Evolutionary conservation across 192 early-diverging fungal species (phyloP), one percentile per base, ranked within the genome.

Genomic region (Radiomyces spectabilis): DNA sequence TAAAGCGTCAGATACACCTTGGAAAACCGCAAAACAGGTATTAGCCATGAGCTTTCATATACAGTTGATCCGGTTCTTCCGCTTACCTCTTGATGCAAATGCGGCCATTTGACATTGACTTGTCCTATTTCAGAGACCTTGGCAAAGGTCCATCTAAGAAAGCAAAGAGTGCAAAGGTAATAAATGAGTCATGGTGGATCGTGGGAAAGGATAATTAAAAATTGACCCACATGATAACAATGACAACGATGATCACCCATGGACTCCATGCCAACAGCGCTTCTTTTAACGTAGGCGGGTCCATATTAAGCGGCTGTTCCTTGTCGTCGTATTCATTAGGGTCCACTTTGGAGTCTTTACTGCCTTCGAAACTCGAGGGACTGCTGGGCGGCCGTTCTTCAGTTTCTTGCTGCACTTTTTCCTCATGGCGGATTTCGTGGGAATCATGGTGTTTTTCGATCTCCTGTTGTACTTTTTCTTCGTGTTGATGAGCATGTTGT

Each of bases 1-100:
- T 63, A 69, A n/a, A 69, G 44, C 5, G 67, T 69, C 25, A 69
- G 29, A 33, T 51, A 69, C n/a, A 69, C 61, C 27, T 53, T 5
- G 21, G n/a, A 42, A 9, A 5, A 42, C 5, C 5, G 5, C 6
- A 13, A n/a, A 5, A 5, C 41, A 13, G 12, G 8, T 9, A 18
- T 4, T 42, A 19, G 41, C 8, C n/a, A 42, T 21, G n/a, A 42
- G n/a, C 19, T 8, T 13, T 35, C 13, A 35, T 35, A 35, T 35
- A 5, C 13, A 35, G 5, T 35, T 35, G 13, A 35, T 35, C 33
- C 33, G 13, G 13, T 35, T 35, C n/a, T n/a, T 35, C n/a, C n/a
- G 8, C 19, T 42, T 42, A 42, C 41, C 24, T 27, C n/a, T 32
- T 66, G 41, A n/a, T 66, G 30, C 8, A 66, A 41, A 47, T 66